Evolutionary conservation across 1,139 yeast species (phyloP).

Genomic region (Geotrichum restrictum): DNA sequence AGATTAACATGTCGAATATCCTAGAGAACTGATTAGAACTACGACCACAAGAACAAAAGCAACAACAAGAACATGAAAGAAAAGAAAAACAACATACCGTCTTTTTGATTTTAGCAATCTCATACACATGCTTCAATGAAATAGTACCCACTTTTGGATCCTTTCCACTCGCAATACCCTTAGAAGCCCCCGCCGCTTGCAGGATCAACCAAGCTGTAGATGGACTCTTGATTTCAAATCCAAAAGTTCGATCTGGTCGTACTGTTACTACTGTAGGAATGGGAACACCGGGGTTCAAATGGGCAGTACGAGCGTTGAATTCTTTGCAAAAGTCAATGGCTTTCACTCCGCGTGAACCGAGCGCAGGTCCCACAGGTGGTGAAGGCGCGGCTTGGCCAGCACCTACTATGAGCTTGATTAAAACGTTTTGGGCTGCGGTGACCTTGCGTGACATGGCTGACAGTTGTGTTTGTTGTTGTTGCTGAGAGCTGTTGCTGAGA

Average conservation of each 20-base stretch:
- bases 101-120: slow-evolving; percentile 89
- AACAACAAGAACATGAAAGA: too few relatives aligned
- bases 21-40: slow-evolving; percentile 2
- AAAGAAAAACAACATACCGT: too few relatives aligned
- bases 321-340: slow-evolving; percentile 98
- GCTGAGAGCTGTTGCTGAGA: neutral
- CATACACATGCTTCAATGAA: slow-evolving; percentile 85
- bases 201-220: slow-evolving; percentile 83
- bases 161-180: slow-evolving; percentile 65
- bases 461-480: slow-evolving; percentile 1
- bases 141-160: slow-evolving; percentile 64
- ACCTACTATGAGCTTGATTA: slow-evolving; percentile 90
- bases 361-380: slow-evolving; percentile 98
- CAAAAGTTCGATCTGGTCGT: slow-evolving; percentile 86
- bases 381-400: slow-evolving; percentile 99
- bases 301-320: slow-evolving; percentile 94
- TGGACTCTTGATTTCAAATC: slow-evolving; percentile 85
- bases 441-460: slow-evolving; percentile 19
- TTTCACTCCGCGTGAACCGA: slow-evolving; percentile 97
- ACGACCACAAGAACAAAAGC: neutral
- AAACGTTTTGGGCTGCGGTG: slow-evolving; percentile 41
- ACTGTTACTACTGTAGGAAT: slow-evolving; percentile 81
- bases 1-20: slow-evolving; percentile 74
- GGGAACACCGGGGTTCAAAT: slow-evolving; percentile 78
- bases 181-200: slow-evolving; percentile 77